Base-by-base conservation (phyloP, 2,329 filamentous ascomycete genomes). In the Lasiodiplodia theobromae region DNA sequence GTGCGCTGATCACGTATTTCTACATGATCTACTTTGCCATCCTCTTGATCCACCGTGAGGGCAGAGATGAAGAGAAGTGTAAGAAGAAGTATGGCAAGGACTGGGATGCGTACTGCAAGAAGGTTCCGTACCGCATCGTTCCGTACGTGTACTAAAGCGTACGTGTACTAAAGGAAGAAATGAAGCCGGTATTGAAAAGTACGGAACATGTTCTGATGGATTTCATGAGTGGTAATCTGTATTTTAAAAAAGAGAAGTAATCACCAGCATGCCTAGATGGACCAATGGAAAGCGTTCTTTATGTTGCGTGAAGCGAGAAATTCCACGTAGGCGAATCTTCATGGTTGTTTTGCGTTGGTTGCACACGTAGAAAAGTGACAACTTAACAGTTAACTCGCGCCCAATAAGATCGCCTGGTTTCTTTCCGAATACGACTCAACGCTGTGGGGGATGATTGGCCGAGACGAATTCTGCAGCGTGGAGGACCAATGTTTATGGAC, bases 21-120 rank as follows among this genome's bases (percentile, higher is more conserved):
- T 98, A 96, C 82, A 86, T 97, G 73, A 75, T 97, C 8, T 98
- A 97, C 83, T 97, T 98, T 82, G 94, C 90, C 3, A 82, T 97
- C 14, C 82, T 98, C 71, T 85, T 98, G 12, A 84, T 97, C 66
- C 95, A 97, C 78, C 91, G 95, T 23, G 94, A 97, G 77, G 84
- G 89, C 69, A 87, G 95, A 66, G 95, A 98, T 73, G 94, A 97
- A 73, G 92, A 93, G 78, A 97, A 97, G 85, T 98, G 95, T 80
- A 85, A 87, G 71, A 87, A 87, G 77, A 98, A 98, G 85, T 98
- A 98, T 76, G 94, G 94, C 31, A 90, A 90, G 73, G 94, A 97
- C 77, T 98, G 95, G 94, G 88, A 94, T 71, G 87, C 89, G 81
- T 98, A 97, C 81, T 94, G 92, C 80, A 89, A 90, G 80, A 86